Base-by-base conservation (phyloP, 805 yeast genomes). In the Saccharomycopsis sp. region DNA sequence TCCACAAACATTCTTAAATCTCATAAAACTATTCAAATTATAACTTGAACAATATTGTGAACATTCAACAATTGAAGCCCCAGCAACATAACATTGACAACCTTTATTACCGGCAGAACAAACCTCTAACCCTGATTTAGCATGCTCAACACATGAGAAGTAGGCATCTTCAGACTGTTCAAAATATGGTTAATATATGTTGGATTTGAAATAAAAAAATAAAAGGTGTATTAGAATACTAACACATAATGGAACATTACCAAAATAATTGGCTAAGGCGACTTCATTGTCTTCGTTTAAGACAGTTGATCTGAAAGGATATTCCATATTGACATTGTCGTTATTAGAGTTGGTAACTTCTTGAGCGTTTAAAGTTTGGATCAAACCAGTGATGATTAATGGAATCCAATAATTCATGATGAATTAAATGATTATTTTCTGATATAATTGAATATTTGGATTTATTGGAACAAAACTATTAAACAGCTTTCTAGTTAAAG, bases 11-110 rank as follows among this genome's bases (percentile, higher is more conserved):
- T 21, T 25, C 30, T 41, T 41, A 36, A 41, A 41, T 6, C 26
- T 27, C n/a, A 26, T 20, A 19, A 32, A 41, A 21, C 31, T 37
- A 5, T 41, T 28, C n/a, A 37, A 23, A 23, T 41, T 32, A 35
- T 31, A 36, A n/a, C 12, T 30, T 12, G 40, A 20, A 25, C 45
- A 41, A 23, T 26, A 28, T 23, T 37, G 28, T 6, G 45, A 20
- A 33, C 45, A 41, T 30, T 41, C 45, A 5, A 41, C 34, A 17
- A 41, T 20, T 6, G 45, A 33, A 30, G 38, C 31, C 3, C 45
- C 45, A 6, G 38, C 41, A 27, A 28, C 17, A 23, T 41, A 41
- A 33, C 45, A 41, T 29, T 41, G 41, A 27, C 45, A 41, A 13
- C 25, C 37, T n/a, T 33, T 21, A 18, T 41, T 41, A 18, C 28